A percentile compares a stretch with the other conserved stretches of the same genome.
These are phyloP conservation scores for Citrus hindsii DNA, from an alignment of 345 rosid genomes.

Conservation along the genomic window DNA sequence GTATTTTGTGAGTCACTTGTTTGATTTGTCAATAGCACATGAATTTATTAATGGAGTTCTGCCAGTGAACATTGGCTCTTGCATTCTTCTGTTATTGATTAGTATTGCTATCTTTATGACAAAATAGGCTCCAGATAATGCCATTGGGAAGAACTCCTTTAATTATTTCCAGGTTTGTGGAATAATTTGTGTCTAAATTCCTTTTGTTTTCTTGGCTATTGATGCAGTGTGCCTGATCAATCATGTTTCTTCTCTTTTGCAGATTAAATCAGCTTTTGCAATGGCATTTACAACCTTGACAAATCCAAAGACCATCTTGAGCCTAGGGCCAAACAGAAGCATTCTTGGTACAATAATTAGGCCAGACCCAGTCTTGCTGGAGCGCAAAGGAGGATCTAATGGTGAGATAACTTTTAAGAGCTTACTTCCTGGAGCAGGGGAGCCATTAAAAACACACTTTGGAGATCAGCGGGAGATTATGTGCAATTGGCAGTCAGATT, in stretches of 20 bases:
- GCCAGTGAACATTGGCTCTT: background rate
- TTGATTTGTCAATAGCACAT: no score
- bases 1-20: no score
- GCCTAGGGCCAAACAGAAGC: slow-evolving; percentile 71
- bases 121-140: slow-evolving; percentile 76
- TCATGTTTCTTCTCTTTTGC: slow-evolving; percentile 17
- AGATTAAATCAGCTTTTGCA: slow-evolving; percentile 91
- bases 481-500: no score
- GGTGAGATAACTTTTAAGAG: no score
- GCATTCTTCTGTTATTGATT: slow-evolving; percentile 4
- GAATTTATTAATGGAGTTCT: no score
- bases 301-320: slow-evolving; percentile 52
- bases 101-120: slow-evolving; percentile 1
- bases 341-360: slow-evolving; percentile 83
- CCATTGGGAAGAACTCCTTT: slow-evolving; percentile 86
- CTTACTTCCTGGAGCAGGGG: no score
- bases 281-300: slow-evolving; percentile 78
- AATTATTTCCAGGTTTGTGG: slow-evolving; percentile 86
- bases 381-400: no score
- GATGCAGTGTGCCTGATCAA: background rate
- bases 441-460: no score
- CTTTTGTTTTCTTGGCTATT: no score
- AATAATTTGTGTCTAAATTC: background rate
- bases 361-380: no score
- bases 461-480: no score